phyloP scores from a whole-genome alignment of 306 rosid genomes.

The Cotoneaster glaucophyllus region DNA sequence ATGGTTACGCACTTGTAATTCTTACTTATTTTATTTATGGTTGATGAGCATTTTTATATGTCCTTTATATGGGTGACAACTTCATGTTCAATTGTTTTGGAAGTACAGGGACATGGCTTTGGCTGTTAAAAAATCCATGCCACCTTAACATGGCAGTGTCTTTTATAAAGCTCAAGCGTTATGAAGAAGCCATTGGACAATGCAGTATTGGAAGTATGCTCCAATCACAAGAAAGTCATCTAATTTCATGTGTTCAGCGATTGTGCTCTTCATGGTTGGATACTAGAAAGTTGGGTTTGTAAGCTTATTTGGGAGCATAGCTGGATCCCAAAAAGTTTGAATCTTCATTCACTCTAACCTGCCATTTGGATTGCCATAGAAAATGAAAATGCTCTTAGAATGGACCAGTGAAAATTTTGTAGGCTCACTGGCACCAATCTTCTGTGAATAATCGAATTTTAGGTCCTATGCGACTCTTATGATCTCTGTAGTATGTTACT shows the following conservation, averaged over 20 bases:
- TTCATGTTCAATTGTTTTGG: constrained; percentile 93
- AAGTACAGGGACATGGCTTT: constrained; percentile 89
- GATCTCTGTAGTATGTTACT: not conserved
- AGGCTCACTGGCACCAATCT: not conserved
- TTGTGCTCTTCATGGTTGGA: too few species aligned
- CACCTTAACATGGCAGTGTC: constrained; percentile 93
- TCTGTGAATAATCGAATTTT: not conserved
- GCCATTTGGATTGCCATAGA: not conserved
- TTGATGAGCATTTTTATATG: not conserved
- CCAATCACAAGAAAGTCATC: too few species aligned
- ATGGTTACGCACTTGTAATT: constrained; percentile 58
- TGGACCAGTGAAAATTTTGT: not conserved
- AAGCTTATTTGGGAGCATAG: not conserved
- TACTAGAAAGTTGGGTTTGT: too few species aligned
- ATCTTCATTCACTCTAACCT: not conserved
- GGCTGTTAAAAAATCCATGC: constrained; percentile 92
- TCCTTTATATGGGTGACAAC: constrained; percentile 68
- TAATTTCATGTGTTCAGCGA: too few species aligned
- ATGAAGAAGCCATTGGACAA: constrained; percentile 84
- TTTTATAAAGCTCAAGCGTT: constrained; percentile 75
- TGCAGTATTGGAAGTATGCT: constrained; percentile 69
- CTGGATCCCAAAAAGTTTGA: not conserved
- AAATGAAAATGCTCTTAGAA: not conserved
- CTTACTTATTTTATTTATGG: constrained; percentile 19
- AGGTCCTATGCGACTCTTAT: not conserved